Conservation (phyloP, 371 early-diverging fungal species). For the Circinella minor region DNA sequence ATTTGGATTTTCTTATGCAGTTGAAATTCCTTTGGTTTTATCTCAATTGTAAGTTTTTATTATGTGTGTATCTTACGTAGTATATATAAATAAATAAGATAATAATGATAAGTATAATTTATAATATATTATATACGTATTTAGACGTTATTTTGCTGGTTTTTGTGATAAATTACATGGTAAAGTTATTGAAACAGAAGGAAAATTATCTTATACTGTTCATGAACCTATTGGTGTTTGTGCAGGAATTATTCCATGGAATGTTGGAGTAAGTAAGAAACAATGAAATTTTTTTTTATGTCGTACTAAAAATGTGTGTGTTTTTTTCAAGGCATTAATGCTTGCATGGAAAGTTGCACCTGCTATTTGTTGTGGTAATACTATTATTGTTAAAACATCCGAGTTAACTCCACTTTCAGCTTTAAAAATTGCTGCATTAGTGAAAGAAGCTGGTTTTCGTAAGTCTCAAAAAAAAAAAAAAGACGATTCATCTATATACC, state of each 20-base stretch:
- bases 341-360: conserved; percentile 88
- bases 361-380: conserved; percentile 88
- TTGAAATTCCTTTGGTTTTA: background rate
- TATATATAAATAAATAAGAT: no score
- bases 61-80: no score
- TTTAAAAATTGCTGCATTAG: conserved; percentile 49
- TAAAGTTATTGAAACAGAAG: conserved; percentile 50
- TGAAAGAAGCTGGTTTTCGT: conserved; percentile 56
- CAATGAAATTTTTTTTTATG: no score
- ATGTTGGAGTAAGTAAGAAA: background rate
- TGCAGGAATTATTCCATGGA: conserved; percentile 52
- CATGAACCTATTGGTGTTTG: conserved; percentile 84
- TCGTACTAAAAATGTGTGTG: background rate
- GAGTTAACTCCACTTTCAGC: conserved; percentile 72
- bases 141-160: conserved; percentile 78
- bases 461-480: no score
- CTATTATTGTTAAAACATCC: conserved; percentile 82
- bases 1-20: conserved; percentile 21
- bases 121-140: background rate
- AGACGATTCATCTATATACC: no score
- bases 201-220: conserved; percentile 65
- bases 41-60: background rate
- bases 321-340: conserved; percentile 40
- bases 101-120: background rate
- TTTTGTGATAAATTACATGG: conserved; percentile 77